Evolutionary conservation across 495 filamentous ascomycete genomes (phyloP), one percentile per base, ranked within the genome.

Genomic region (Bacidia gigantensis): DNA sequence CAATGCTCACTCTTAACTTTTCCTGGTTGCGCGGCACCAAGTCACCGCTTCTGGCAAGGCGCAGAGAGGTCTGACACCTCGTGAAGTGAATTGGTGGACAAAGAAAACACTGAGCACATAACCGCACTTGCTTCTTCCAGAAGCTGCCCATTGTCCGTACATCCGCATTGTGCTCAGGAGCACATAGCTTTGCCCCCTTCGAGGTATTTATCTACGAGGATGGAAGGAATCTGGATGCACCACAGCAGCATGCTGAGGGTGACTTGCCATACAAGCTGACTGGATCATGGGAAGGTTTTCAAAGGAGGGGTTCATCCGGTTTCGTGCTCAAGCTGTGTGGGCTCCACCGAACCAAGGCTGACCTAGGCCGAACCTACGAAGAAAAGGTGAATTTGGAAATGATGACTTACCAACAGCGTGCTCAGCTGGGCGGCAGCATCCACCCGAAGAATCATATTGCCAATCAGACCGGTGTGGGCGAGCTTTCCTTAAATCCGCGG

Each of bases 371-470:
- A 35, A 35, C 29, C 29, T 35, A 35, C 29, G 29, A 35, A 7
- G 29, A 35, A 35, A 35, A 7, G 29, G 29, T 5, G 7, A 14
- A 5, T 35, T 35, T 35, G 29, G 26, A 17, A 10, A 17, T 23
- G 48, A 51, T 46, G 49, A 51, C 39, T n/a, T n/a, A 44, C 29
- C 42, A 56, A 39, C 26, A 47, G 21, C 20, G 22, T 42, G 39
- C 26, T 40, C 46, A 48, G 29, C 29, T 35, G 29, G 29, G 29
- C 52, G 29, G 52, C 52, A 53, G 47, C 56, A 55, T 42, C 52
- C 22, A 47, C 22, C 52, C 48, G 52, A 32, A 38, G 38, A 25
- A 58, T 26, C 51, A 46, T 46, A 57, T 57, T 56, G 44, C 49
- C 47, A 48, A 49, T 51, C 29, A 25, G 48, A 41, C 23, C 26